These are phyloP conservation scores for Hypoxylon sp. DNA, from an alignment of 2,329 filamentous ascomycete species.

Conservation along the genomic window DNA sequence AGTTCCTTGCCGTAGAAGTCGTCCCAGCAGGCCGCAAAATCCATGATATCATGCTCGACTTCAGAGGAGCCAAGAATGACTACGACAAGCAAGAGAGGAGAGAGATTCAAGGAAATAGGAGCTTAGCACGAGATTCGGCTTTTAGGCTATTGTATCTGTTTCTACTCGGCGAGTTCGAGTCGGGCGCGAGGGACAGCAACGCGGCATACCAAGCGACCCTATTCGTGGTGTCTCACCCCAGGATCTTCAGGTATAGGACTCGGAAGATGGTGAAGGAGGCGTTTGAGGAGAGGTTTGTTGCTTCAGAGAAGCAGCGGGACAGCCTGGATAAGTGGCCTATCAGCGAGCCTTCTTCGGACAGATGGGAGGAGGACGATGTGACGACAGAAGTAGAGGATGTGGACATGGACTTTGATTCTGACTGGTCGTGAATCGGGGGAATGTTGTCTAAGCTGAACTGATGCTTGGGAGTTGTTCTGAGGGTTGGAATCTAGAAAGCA, in stretches of 20 bases:
- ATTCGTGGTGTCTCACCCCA: conserved; percentile 24
- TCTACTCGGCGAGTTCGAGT: conserved; percentile 22
- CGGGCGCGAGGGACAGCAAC: conserved; percentile 6
- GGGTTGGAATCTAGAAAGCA: neutral
- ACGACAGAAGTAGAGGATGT: conserved; percentile 4
- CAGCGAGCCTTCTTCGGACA: neutral
- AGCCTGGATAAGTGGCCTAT: conserved; percentile 9
- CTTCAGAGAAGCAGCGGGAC: conserved; percentile 24
- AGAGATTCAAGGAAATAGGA: neutral
- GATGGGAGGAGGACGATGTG: neutral
- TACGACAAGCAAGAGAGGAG: conserved; percentile 8
- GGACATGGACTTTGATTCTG: neutral
- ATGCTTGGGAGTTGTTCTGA: neutral
- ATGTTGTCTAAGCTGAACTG: neutral
- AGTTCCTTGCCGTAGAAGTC: conserved; percentile 21
- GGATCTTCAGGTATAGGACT: conserved; percentile 18
- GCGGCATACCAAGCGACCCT: conserved; percentile 18
- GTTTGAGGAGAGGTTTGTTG: conserved; percentile 25
- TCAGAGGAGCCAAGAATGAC: conserved; percentile 17
- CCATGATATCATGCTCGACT: conserved; percentile 19
- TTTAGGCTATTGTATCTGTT: conserved; percentile 28
- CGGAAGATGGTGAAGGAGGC: conserved; percentile 28
- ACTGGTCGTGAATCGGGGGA: conserved; percentile 5
- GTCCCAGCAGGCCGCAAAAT: conserved; percentile 13
- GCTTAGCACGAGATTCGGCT: conserved; percentile 26